Evolutionary conservation across 768 basidiomycete genomes (phyloP).

Genomic region (Russula emetica): DNA sequence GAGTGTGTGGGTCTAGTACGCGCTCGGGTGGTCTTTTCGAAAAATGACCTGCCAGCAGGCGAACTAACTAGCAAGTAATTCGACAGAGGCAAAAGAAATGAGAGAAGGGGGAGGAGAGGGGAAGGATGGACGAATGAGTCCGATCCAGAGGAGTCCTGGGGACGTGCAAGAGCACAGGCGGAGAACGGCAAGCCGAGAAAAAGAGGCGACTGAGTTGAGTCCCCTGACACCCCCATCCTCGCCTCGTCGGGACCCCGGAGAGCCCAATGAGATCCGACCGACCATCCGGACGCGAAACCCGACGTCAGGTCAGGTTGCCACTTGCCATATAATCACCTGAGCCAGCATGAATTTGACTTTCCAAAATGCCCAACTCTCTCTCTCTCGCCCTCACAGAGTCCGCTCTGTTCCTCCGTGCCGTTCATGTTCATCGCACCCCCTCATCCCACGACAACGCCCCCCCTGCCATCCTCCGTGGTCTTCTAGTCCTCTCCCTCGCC

Average conservation of each 20-base stretch:
- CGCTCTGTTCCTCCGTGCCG: slow-evolving; percentile 49
- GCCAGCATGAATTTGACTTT: background rate
- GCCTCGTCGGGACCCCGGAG: background rate
- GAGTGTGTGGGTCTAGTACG: slow-evolving; percentile 20
- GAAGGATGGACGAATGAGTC: slow-evolving; percentile 27
- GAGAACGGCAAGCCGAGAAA: background rate
- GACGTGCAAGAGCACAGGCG: slow-evolving; percentile 16
- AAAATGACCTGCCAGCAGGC: slow-evolving; percentile 31
- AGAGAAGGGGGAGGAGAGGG: slow-evolving; percentile 6
- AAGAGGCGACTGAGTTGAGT: background rate
- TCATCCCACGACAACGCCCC: slow-evolving; percentile 36
- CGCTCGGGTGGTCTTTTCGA: slow-evolving; percentile 29
- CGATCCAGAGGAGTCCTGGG: slow-evolving; percentile 29
- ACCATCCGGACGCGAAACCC: background rate
- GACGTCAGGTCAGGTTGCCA: too few species aligned
- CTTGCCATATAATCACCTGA: slow-evolving; percentile 1
- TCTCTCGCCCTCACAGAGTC: slow-evolving; percentile 50
- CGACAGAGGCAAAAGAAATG: slow-evolving; percentile 21
- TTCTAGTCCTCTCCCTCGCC: slow-evolving; percentile 55
- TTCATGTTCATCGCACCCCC: slow-evolving; percentile 34
- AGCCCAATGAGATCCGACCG: background rate
- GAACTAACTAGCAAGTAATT: slow-evolving; percentile 30
- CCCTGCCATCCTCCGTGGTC: slow-evolving; percentile 60
- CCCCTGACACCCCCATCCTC: background rate
- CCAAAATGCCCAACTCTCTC: slow-evolving; percentile 31